phyloP scores from a whole-genome alignment of 2,329 filamentous ascomycete genomes.

The Talaromyces marneffei region DNA sequence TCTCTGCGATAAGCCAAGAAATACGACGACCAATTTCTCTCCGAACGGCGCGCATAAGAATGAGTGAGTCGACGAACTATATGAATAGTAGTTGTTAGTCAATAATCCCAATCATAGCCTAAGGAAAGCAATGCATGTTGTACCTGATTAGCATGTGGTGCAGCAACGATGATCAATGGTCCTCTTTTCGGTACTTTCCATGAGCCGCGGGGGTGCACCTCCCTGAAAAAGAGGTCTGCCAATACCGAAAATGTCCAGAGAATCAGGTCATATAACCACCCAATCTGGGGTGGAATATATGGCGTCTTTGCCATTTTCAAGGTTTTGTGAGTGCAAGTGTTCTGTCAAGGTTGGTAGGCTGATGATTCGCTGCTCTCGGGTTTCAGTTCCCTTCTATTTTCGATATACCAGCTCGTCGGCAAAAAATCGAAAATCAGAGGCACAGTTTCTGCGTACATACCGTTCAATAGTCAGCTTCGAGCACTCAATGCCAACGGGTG shows the following conservation, averaged over 20 bases:
- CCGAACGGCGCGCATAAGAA: constrained; percentile 84
- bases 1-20: constrained; percentile 88
- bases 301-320: constrained; percentile 24
- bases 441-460: background rate
- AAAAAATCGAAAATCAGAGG: background rate
- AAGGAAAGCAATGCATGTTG: constrained; percentile 17
- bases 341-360: background rate
- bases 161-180: constrained; percentile 90
- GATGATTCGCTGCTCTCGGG: background rate
- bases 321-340: background rate
- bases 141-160: constrained; percentile 93
- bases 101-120: constrained; percentile 7
- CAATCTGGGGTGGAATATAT: constrained; percentile 41
- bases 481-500: background rate
- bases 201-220: constrained; percentile 88
- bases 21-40: constrained; percentile 83
- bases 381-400: background rate
- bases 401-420: background rate
- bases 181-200: constrained; percentile 90
- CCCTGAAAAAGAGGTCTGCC: constrained; percentile 94
- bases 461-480: background rate
- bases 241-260: constrained; percentile 57
- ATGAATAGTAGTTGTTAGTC: background rate
- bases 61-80: constrained; percentile 89
- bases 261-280: constrained; percentile 47